Evolutionary conservation across 2,329 filamentous ascomycete species (phyloP), one percentile per base, ranked within the genome.

Genomic region (Epichloe sp.): DNA sequence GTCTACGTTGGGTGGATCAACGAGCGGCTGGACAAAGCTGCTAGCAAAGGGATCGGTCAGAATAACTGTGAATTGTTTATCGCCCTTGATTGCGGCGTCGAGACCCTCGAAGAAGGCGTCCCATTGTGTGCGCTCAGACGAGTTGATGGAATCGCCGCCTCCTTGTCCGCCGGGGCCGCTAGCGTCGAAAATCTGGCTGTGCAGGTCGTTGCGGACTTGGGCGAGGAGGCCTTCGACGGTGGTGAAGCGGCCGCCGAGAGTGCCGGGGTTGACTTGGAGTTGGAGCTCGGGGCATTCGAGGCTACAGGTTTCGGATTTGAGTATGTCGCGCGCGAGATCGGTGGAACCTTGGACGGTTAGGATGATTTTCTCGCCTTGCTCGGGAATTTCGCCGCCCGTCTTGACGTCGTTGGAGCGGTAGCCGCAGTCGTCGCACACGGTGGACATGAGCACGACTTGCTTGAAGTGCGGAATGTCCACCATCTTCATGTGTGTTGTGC

Each of bases 381-480:
- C 84, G 8, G 93, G 93, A 21, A 98, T 84, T 61, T 85, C 90
- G 50, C 93, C 93, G 57, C 93, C 93, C 1, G 93, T 97, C 77
- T 97, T 97, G 65, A 98, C 88, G 66, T 98, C 93, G 68, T 95
- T 97, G 59, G 86, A 93, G 55, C 88, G 85, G 73, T 97, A 95
- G 52, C 91, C 91, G 65, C 93, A 98, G 66, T 85, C 77, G 31
- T 91, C 84, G 70, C 93, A 98, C 31, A 88, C 83, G 2, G 91
- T 97, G 59, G 84, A 90, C 87, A 95, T 97, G 60, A 98, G 77
- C 41, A 96, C 83, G 3, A 98, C 93, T 64, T 97, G 88, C 71
- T 96, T 95, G 74, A 98, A 98, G 71, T 95, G 86, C 1, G 93
- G 93, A 55, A 98, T 96, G 62, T 95, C 88, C 52, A 97, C 88